Conservation (phyloP, 768 basidiomycete species). For the Termitomyces sp. region DNA sequence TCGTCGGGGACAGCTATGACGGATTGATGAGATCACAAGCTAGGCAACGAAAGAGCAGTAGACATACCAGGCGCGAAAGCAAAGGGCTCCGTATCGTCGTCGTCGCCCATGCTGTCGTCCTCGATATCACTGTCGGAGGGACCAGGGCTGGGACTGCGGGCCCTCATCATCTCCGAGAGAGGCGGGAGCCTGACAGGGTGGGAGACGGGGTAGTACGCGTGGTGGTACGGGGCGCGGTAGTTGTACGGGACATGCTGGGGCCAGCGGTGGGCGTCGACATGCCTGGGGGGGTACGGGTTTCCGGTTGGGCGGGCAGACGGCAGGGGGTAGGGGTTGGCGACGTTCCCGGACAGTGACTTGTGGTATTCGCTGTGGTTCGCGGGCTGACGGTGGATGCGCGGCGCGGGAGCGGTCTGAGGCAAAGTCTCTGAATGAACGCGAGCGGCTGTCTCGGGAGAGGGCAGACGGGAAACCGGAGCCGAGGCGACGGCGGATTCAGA, state of each 20-base stretch:
- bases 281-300: too few species aligned
- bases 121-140: not conserved
- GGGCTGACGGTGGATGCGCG: too few species aligned
- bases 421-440: not conserved
- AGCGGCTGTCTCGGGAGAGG: not conserved
- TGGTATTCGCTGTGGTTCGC: too few species aligned
- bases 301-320: too few species aligned
- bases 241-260: not conserved
- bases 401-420: too few species aligned
- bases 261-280: not conserved
- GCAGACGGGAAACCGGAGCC: not conserved
- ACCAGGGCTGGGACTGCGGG: not conserved
- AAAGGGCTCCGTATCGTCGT: not conserved
- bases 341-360: too few species aligned
- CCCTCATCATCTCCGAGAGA: not conserved
- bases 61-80: slow-evolving; percentile 5
- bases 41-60: not conserved
- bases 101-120: not conserved
- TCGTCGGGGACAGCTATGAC: too few species aligned
- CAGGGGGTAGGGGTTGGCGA: not conserved
- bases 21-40: too few species aligned
- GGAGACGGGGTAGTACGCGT: not conserved
- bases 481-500: not conserved
- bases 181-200: not conserved
- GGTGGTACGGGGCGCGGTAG: not conserved